Evolutionary conservation across 306 rosid genomes (phyloP), one percentile per base, ranked within the genome.

Genomic region (Geum urbanum): DNA sequence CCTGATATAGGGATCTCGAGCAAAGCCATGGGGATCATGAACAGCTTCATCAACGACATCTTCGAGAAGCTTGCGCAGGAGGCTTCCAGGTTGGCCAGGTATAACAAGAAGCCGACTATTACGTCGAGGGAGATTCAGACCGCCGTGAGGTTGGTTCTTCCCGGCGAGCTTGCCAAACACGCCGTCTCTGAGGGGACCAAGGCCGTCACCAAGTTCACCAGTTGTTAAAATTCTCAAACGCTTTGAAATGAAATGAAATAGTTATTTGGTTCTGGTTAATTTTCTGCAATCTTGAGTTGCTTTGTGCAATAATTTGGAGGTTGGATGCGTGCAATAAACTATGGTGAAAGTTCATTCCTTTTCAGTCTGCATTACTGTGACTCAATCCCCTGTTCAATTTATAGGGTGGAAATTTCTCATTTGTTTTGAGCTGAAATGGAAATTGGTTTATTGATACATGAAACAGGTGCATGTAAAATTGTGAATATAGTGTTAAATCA

Each of bases 21-120:
- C 82, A 89, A 89, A 71, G 96, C 92, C 11, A 89, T 89, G 92
- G 92, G 96, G 0, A 89, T 89, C 16, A 89, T 89, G 96, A 89
- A 89, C 71, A 85, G 89, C 53, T 89, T 89, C 58, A 89, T 89
- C 70, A 89, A 87, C 39, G 92, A 87, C 6, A 89, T 89, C 14
- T 89, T 89, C 50, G 96, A 89, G 87, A 87, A 89, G 69, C 87
- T 89, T 1, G 96, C 92, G 0, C 96, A 89, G 78, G 92, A 89
- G 59, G 9, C 92, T 0, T 85, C 96, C 0, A 74, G 89, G 9
- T 67, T 89, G 66, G 96, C 96, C 0, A 67, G 92, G 1, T 90
- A 87, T 10, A 90, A 90, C 72, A 87, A 87, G 83, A 90, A 90
- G 64, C 96, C 92, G 0, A 90, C 92, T 0, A 90, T 90, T 0